Evolutionary conservation across 352 stramenopile species (phyloP).

Genomic region (Phytophthora hibernalis): DNA sequence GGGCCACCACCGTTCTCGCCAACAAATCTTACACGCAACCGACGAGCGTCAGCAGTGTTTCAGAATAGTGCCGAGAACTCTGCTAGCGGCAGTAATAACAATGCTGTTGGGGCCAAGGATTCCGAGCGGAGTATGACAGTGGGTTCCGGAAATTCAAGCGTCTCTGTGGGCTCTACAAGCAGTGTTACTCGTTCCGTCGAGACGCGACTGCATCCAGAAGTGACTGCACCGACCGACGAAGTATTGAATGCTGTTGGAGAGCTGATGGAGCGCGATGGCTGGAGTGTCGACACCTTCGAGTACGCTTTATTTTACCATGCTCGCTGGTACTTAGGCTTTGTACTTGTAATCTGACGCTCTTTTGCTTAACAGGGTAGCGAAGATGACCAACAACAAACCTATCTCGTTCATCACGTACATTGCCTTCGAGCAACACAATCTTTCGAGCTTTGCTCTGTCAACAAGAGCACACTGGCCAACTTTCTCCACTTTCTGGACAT

Average conservation of each 20-base stretch:
- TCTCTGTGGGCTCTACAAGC: constrained; percentile 15
- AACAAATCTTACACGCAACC: constrained; percentile 83
- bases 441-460: constrained; percentile 79
- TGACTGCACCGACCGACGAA: constrained; percentile 61
- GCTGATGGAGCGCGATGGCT: constrained; percentile 79
- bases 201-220: constrained; percentile 66
- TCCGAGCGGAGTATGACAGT: constrained; percentile 31
- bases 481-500: constrained; percentile 85
- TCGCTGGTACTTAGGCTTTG: background rate
- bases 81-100: constrained; percentile 6
- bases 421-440: constrained; percentile 84
- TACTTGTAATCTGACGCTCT: constrained; percentile 12
- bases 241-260: constrained; percentile 68
- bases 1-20: constrained; percentile 74
- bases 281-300: constrained; percentile 78
- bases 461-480: constrained; percentile 80
- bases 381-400: constrained; percentile 69
- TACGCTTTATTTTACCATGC: constrained; percentile 34
- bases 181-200: constrained; percentile 46
- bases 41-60: constrained; percentile 57
- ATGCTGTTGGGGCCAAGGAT: constrained; percentile 14
- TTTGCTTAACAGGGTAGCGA: constrained; percentile 50
- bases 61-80: constrained; percentile 35
- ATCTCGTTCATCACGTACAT: constrained; percentile 89
- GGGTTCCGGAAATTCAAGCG: constrained; percentile 21